Evolutionary conservation across 805 yeast species (phyloP).

Genomic region (Nakazawaea pomicola): DNA sequence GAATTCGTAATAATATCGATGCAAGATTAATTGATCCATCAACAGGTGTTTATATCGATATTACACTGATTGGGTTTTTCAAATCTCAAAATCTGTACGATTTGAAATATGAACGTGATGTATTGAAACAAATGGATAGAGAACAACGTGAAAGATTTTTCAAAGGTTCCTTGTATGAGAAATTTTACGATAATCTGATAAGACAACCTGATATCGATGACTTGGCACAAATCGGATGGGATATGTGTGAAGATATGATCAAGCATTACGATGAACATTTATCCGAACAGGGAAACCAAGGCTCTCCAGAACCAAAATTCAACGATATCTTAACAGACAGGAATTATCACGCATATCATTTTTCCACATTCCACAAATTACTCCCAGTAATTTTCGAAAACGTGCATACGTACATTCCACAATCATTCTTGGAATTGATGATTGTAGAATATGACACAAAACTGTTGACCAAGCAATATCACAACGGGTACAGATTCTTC

Average conservation of each 20-base stretch:
- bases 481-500: constrained; percentile 21
- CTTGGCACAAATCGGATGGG: neutral
- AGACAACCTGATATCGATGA: neutral
- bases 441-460: constrained; percentile 29
- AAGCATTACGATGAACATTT: neutral
- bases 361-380: constrained; percentile 49
- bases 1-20: constrained; percentile 27
- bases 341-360: constrained; percentile 49
- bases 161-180: constrained; percentile 3
- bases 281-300: no score
- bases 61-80: constrained; percentile 29
- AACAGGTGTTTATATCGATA: constrained; percentile 45
- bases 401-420: constrained; percentile 40
- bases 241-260: neutral
- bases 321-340: constrained; percentile 37
- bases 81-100: neutral
- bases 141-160: constrained; percentile 3
- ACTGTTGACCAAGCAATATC: constrained; percentile 16
- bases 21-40: constrained; percentile 43
- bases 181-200: constrained; percentile 4
- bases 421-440: constrained; percentile 28
- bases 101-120: constrained; percentile 1
- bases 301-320: neutral
- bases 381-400: constrained; percentile 58
- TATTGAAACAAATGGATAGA: neutral